Evolutionary conservation across 495 filamentous ascomycete genomes (phyloP).

Genomic region (Podospora tetraspora): DNA sequence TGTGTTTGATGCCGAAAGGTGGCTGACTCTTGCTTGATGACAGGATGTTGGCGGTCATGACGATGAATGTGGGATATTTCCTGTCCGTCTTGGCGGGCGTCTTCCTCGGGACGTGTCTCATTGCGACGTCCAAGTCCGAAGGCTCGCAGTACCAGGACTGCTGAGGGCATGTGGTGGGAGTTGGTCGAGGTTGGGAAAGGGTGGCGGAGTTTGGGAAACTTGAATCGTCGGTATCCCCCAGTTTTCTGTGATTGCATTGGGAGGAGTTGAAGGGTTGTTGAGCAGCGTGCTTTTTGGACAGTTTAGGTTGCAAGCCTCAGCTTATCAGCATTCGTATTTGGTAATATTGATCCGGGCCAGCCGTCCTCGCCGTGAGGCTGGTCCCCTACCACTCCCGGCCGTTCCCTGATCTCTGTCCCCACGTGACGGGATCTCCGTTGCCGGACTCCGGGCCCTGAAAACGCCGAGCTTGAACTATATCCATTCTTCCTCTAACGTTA

Average conservation of each 20-base stretch:
- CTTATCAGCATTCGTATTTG: neutral
- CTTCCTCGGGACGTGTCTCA: slow-evolving; percentile 66
- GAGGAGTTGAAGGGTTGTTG: neutral
- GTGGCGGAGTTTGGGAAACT: neutral
- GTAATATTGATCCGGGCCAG: neutral
- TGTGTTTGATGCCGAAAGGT: too few species aligned
- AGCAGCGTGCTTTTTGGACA: neutral
- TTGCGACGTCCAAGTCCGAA: neutral
- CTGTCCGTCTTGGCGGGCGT: slow-evolving; percentile 66
- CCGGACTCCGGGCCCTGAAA: too few species aligned
- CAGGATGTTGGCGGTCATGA: slow-evolving; percentile 89
- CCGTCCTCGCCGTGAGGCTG: neutral
- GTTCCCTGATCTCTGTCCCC: too few species aligned
- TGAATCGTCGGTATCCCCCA: neutral
- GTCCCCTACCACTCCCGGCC: neutral
- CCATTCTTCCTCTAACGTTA: neutral
- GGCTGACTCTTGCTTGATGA: neutral
- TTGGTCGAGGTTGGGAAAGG: neutral
- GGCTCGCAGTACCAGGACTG: neutral
- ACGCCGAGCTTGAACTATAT: too few species aligned
- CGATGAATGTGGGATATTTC: slow-evolving; percentile 82
- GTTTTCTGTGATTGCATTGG: neutral
- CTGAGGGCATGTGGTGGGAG: neutral
- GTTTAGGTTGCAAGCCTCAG: neutral
- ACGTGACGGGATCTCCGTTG: too few species aligned